Base-by-base conservation (phyloP, 1,284 basidiomycete genomes). In the Naganishia liquefaciens region DNA sequence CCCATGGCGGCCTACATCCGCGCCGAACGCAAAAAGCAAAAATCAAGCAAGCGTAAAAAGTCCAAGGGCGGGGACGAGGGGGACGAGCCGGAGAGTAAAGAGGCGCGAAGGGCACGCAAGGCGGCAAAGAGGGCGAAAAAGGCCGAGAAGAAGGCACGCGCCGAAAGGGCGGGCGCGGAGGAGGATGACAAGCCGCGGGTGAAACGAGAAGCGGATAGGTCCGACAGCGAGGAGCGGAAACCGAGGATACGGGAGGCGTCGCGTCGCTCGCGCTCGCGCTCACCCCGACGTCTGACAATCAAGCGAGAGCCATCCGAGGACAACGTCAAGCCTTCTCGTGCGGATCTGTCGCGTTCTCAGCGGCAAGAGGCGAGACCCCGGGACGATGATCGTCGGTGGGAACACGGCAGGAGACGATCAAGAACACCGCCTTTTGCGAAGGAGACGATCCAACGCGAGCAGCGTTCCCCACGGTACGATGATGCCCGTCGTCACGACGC, bases 1-100 rank as follows among this genome's bases (percentile, higher is more conserved):
- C 96, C 96, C 0, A 99, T 99, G 96, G 87, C 89, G 21, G 91
- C 91, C 67, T 98, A 92, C 76, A 81, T 94, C 21, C 78, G 75
- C 17, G 68, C 70, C 5, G 73, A 79, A 68, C 91, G 73, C 88
- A 90, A 77, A 83, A 86, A 58, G 80, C 68, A 51, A 71, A 89
- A 85, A 75, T 85, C 81, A 70, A 77, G 78, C 74, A 71, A 86
- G 82, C 51, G 65, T 21, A 67, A 66, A 27, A 46, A 60, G 25
- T 58, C 58, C 43, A 57, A 54, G 40, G 58, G 47, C 49, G 51
- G 60, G n/a, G n/a, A n/a, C 25, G 71, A 70, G 28, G 67, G 68
- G 33, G 70, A n/a, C n/a, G n/a, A 64, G 21, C 62, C 65, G 39
- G 62, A 69, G 55, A 64, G 57, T 58, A 50, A 66, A 64, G 62